These are phyloP conservation scores for Xanthoceras sorbifolium DNA, from an alignment of 345 rosid genomes.

Conservation along the genomic window DNA sequence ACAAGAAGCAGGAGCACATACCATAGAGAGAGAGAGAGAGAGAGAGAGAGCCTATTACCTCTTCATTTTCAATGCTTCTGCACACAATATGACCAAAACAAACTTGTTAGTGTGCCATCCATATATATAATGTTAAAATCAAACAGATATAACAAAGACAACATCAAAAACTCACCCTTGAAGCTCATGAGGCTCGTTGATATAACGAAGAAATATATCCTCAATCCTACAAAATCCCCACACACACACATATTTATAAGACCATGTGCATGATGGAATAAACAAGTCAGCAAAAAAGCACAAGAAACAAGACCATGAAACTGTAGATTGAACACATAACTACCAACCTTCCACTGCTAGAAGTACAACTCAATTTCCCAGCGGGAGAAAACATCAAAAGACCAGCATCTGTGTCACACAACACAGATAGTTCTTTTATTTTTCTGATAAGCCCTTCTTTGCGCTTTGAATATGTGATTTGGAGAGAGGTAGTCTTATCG, in stretches of 20 bases:
- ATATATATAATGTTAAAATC: background rate
- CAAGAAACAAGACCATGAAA: background rate
- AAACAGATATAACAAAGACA: conserved; percentile 1
- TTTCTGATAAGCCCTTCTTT: conserved; percentile 36
- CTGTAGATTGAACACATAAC: background rate
- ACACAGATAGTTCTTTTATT: conserved; percentile 27
- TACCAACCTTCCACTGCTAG: conserved; percentile 34
- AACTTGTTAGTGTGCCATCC: background rate
- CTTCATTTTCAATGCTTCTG: conserved; percentile 23
- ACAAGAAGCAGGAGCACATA: background rate
- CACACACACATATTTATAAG: too few species aligned
- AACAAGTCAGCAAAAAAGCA: background rate
- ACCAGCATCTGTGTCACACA: conserved; percentile 30
- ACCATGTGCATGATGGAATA: background rate
- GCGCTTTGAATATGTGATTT: conserved; percentile 32
- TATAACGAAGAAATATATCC: conserved; percentile 34
- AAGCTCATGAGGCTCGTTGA: background rate
- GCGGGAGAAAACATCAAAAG: conserved; percentile 38
- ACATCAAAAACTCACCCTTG: conserved; percentile 13
- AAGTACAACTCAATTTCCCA: conserved; percentile 27
- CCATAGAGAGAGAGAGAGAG: background rate
- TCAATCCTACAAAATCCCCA: conserved; percentile 26
- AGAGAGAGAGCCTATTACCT: conserved; percentile 19
- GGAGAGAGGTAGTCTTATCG: background rate
- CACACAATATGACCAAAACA: background rate